Evolutionary conservation across 1,139 yeast genomes (phyloP).

Genomic region (Scheffersomyces insectosa): DNA sequence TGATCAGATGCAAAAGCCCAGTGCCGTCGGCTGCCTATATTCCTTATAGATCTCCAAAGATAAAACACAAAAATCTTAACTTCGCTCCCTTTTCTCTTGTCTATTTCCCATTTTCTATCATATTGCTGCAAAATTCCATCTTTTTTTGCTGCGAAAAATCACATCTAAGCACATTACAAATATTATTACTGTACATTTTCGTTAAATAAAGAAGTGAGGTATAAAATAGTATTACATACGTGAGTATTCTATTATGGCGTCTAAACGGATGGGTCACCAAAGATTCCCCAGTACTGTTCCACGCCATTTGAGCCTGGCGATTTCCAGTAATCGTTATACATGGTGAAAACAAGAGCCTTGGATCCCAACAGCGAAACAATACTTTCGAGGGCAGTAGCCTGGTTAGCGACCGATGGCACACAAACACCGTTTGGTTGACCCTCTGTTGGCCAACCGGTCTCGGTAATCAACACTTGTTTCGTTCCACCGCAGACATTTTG

Average conservation of each 20-base stretch:
- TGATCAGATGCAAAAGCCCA: too few species aligned
- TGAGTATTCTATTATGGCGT: neutral
- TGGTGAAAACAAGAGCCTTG: constrained; percentile 64
- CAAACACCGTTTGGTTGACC: constrained; percentile 68
- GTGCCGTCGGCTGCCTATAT: too few species aligned
- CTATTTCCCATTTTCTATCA: too few species aligned
- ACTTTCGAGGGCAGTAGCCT: constrained; percentile 58
- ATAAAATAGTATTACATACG: neutral
- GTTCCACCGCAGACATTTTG: constrained; percentile 62
- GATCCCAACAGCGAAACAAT: constrained; percentile 55
- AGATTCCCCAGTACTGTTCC: constrained; percentile 72
- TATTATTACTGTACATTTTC: neutral
- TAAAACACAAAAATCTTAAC: too few species aligned
- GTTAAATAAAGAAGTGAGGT: neutral
- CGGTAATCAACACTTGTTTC: constrained; percentile 64
- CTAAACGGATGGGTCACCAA: constrained; percentile 14
- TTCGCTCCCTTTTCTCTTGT: too few species aligned
- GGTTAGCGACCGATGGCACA: constrained; percentile 68
- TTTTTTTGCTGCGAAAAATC: too few species aligned
- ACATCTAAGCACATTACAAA: too few species aligned
- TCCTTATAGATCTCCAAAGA: too few species aligned
- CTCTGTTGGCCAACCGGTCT: constrained; percentile 81
- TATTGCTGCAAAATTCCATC: too few species aligned
- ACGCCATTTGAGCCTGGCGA: constrained; percentile 63
- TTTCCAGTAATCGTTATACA: constrained; percentile 80